Base-by-base conservation (phyloP, 2,329 filamentous ascomycete genomes). In the Keithomyces neogunnii region DNA sequence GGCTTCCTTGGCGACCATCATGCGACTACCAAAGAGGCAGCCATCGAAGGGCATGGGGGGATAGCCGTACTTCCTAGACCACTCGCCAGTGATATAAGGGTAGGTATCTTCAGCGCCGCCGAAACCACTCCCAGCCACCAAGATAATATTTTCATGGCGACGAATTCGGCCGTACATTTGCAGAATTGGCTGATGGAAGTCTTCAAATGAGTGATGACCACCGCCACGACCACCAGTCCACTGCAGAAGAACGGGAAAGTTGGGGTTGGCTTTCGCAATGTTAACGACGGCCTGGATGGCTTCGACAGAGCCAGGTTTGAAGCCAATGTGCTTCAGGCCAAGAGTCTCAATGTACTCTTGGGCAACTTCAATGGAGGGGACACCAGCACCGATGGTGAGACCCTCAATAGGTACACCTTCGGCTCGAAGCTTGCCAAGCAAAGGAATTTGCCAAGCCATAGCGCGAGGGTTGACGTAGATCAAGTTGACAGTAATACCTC, bases 201-300 rank as follows among this genome's bases (percentile, higher is more conserved):
- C 91, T 67, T 96, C 91, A 56, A 85, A 95, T 1, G 90, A 96
- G 73, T 96, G 91, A 68, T 96, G 91, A 52, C 91, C 91, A 73
- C 91, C 91, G 58, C 90, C 91, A 70, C 91, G 86, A 40, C 91
- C 91, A 65, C 91, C 91, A 54, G 91, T 96, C 91, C 91, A 96
- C 71, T 96, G 91, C 55, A 96, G 74, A 49, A 96, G 83, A 49
- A 96, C 81, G n/a, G 91, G 91, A 77, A 96, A 96, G 31, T 81
- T 85, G 2, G 91, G 90, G 67, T 96, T 93, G n/a, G 89, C 88
- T 71, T 88, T 93, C 57, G 91, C 90, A 62, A 96, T 91, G 69
- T 95, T 93, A 70, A 96, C 86, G 53, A 95, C 88, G 33, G 86
- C 76, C 66, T 96, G 89, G 56, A 96, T 95, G 3, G 87, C 88